Percentiles rank a stretch among this genome's conserved stretches.
Evolutionary conservation across 75 land plant species (phyloP).

Genomic region (Picea sitchensis): DNA sequence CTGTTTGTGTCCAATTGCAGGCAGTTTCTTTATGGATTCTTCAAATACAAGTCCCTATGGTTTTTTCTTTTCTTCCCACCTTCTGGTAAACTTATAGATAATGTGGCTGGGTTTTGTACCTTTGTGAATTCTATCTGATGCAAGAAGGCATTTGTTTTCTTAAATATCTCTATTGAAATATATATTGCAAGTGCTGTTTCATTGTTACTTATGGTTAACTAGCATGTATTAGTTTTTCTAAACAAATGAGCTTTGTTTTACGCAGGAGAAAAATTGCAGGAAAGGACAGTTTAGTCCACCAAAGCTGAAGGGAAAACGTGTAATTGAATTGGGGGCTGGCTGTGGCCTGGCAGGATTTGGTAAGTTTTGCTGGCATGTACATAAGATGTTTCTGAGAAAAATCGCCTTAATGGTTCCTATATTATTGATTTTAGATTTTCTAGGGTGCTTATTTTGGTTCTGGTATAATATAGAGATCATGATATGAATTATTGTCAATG

Average conservation of each 20-base stretch:
- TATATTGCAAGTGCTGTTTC: not conserved
- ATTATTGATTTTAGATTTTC: not conserved
- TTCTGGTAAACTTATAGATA: not conserved
- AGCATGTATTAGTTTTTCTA: not conserved
- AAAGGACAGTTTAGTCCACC: conserved; percentile 77
- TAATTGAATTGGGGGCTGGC: conserved; percentile 97
- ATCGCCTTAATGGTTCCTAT: not conserved
- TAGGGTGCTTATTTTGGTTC: not conserved
- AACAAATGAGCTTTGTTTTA: not conserved
- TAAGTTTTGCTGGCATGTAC: conserved; percentile 16
- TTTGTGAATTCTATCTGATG: not conserved
- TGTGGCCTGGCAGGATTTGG: conserved; percentile 98
- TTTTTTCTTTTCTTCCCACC: not conserved
- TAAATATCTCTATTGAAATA: not conserved
- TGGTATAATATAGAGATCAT: not conserved
- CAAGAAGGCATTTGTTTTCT: not conserved
- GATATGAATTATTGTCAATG: not conserved
- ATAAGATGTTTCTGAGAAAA: not conserved
- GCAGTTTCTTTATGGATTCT: too few relatives aligned
- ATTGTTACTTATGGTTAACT: not conserved
- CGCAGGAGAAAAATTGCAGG: conserved; percentile 91
- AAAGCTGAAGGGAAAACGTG: conserved; percentile 87
- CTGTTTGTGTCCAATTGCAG: too few relatives aligned
- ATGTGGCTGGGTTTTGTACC: not conserved
- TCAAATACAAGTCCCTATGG: too few relatives aligned